Evolutionary conservation across 768 basidiomycete species (phyloP), one percentile per base, ranked within the genome.

Genomic region (Tulasnella sp.): DNA sequence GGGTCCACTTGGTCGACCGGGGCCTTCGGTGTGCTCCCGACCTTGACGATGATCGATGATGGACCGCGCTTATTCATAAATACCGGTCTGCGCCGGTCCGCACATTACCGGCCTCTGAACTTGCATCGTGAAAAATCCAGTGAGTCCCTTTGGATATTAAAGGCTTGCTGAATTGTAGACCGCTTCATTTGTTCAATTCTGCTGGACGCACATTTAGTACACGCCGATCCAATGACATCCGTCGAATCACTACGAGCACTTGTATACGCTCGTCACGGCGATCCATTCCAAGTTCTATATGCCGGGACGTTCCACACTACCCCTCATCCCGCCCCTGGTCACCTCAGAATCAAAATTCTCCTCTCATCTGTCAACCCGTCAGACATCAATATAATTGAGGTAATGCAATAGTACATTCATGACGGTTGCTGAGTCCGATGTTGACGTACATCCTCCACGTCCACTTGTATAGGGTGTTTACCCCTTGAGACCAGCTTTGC

Each of bases 391-490:
- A 52, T 60, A 21, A 58, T 63, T 13, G 38, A 63, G 45, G 60
- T 34, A n/a, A 23, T 59, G 15, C 43, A 63, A 42, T 19, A 5
- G 34, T 38, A 7, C 34, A 38, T n/a, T n/a, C n/a, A n/a, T n/a
- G n/a, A n/a, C n/a, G n/a, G n/a, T n/a, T 7, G 34, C 15, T 38
- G 34, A 38, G 34, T 38, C 34, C 15, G 41, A 2, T 21, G 26
- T 23, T 47, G 42, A 51, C 19, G 5, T 21, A 21, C 17, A n/a
- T 49, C 15, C 34, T 38, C 34, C 34, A 38, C 34, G 62, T 83
- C 85, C 58, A 76, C 90, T 34, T n/a, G n/a, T n/a, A n/a, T 83
- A 90, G 68, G 88, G 88, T 15, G 80, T 86, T n/a, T 91, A 90
- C 66, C 89, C 89, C 0, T 68, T 78, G 8, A 82, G 80, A 61